Percentiles rank a stretch among this genome's conserved stretches.
Conservation (phyloP, 225 moss, liverwort and hornwort genomes). For the Marchantia paleacea region DNA sequence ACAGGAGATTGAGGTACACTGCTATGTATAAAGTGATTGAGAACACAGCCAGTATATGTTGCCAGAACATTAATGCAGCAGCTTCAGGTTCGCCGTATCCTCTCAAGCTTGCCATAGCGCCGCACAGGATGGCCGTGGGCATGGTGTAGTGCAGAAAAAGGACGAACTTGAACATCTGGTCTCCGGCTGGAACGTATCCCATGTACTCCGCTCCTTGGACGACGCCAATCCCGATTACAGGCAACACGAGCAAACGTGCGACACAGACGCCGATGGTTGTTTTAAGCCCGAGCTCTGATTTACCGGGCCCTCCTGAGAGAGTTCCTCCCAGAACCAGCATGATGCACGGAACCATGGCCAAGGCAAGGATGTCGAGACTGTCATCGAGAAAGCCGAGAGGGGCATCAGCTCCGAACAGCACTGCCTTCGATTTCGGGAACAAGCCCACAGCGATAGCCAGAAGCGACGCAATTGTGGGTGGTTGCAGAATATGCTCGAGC, state of each 20-base stretch:
- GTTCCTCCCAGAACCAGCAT: conserved; percentile 91
- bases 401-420: conserved; percentile 66
- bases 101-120: conserved; percentile 81
- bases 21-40: conserved; percentile 62
- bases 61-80: conserved; percentile 78
- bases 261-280: conserved; percentile 74
- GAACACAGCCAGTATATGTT: conserved; percentile 58
- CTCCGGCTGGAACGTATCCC: conserved; percentile 52
- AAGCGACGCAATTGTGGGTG: conserved; percentile 76
- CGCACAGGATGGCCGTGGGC: conserved; percentile 89
- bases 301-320: conserved; percentile 67
- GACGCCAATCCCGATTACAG: conserved; percentile 70
- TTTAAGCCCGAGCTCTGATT: conserved; percentile 61
- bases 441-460: conserved; percentile 70
- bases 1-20: conserved; percentile 53
- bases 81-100: conserved; percentile 81
- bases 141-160: conserved; percentile 77
- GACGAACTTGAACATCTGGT: conserved; percentile 82
- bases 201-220: conserved; percentile 52
- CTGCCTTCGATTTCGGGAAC: conserved; percentile 50
- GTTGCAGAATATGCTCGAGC: conserved; percentile 75
- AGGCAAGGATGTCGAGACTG: conserved; percentile 75
- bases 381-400: conserved; percentile 74
- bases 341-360: conserved; percentile 77
- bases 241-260: conserved; percentile 70